Evolutionary conservation across 176 grass and related monocot genomes (phyloP).

Genomic region (Chrysopogon serrulatus): DNA sequence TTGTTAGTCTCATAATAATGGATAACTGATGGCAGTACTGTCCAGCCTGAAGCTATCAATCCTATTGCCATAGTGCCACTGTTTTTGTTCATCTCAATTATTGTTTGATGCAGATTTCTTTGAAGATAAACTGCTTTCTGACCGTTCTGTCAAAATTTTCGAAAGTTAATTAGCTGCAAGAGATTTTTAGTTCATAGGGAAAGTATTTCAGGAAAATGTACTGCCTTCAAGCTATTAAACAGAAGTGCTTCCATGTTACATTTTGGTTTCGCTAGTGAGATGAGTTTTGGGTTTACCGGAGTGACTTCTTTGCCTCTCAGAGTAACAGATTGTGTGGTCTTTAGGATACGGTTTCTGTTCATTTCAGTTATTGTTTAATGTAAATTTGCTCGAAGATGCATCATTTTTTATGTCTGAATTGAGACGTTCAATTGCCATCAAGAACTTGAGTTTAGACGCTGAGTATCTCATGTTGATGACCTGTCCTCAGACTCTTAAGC

Average conservation of each 20-base stretch:
- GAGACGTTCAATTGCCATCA: neutral
- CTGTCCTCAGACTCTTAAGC: neutral
- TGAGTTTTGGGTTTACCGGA: neutral
- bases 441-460: neutral
- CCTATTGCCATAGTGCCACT: neutral
- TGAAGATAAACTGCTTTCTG: neutral
- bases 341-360: neutral
- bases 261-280: neutral
- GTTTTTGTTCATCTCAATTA: neutral
- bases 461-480: neutral
- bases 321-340: neutral
- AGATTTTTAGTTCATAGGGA: neutral
- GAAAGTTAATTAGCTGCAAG: neutral
- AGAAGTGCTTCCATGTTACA: neutral
- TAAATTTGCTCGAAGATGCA: conserved; percentile 2
- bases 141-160: neutral
- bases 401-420: neutral
- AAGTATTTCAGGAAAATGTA: neutral
- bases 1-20: neutral
- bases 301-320: neutral
- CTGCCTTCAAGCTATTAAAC: neutral
- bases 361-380: conserved; percentile 7
- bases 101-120: neutral
- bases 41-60: neutral
- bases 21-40: neutral